phyloP scores from a whole-genome alignment of 805 yeast genomes.

The Kluyveromyces starmeri region DNA sequence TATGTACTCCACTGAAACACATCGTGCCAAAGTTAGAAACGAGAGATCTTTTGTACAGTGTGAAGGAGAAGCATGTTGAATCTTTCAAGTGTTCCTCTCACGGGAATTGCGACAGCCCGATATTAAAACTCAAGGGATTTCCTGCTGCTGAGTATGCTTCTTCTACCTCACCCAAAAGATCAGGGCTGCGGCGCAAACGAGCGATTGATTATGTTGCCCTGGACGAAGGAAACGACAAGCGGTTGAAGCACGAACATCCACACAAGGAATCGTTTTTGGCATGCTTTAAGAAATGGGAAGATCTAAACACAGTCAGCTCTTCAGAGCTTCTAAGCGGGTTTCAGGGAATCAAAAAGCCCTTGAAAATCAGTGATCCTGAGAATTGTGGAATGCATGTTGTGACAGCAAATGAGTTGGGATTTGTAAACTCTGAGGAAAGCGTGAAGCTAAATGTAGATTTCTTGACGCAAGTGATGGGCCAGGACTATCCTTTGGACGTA shows the following conservation, averaged over 20 bases:
- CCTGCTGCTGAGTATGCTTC: neutral
- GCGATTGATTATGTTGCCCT: constrained; percentile 71
- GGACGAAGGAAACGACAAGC: constrained; percentile 56
- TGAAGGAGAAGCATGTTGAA: constrained; percentile 8
- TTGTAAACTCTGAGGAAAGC: constrained; percentile 6
- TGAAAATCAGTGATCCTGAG: constrained; percentile 16
- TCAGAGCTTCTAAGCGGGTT: constrained; percentile 13
- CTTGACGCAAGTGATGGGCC: constrained; percentile 43
- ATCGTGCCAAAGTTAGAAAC: constrained; percentile 4
- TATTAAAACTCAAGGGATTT: neutral
- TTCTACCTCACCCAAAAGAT: constrained; percentile 28
- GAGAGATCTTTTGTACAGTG: constrained; percentile 5
- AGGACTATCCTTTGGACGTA: constrained; percentile 58
- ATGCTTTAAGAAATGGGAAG: constrained; percentile 14
- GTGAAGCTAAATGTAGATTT: constrained; percentile 22
- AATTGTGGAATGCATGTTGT: constrained; percentile 17
- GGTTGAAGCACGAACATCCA: constrained; percentile 50
- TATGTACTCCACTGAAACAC: constrained; percentile 13
- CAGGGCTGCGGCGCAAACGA: constrained; percentile 44
- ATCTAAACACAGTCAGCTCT: constrained; percentile 11
- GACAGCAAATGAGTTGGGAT: constrained; percentile 9
- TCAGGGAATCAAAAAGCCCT: constrained; percentile 14
- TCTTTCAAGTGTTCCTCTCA: constrained; percentile 12
- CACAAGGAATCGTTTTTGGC: constrained; percentile 32
- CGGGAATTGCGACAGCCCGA: constrained; percentile 5